Evolutionary conservation across 2,329 filamentous ascomycete genomes (phyloP).

Genomic region (Beauveria sp.): DNA sequence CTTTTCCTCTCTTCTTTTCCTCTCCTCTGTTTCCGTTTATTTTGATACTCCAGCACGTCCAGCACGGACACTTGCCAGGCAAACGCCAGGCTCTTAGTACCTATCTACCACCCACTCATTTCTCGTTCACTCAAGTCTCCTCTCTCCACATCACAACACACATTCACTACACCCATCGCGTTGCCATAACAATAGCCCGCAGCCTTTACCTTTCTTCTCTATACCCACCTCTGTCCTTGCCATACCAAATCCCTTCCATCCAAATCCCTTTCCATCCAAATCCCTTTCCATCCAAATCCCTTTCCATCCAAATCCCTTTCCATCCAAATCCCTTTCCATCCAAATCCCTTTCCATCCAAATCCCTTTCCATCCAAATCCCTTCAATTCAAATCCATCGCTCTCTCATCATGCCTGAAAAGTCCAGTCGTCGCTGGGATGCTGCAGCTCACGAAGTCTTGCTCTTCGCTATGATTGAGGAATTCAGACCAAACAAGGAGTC

Average conservation of each 20-base stretch:
- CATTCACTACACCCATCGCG: neutral
- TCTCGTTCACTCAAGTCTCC: neutral
- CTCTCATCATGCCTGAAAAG: conserved; percentile 16
- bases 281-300: neutral
- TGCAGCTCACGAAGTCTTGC: conserved; percentile 30
- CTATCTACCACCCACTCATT: neutral
- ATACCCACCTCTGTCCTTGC: too few relatives aligned
- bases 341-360: neutral
- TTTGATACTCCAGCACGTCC: neutral
- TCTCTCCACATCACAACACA: neutral
- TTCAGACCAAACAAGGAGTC: conserved; percentile 27
- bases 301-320: neutral
- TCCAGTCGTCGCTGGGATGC: conserved; percentile 26
- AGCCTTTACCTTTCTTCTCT: too few relatives aligned
- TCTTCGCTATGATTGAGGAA: conserved; percentile 29
- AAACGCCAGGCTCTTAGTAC: too few relatives aligned
- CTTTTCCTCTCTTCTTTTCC: conserved; percentile 1
- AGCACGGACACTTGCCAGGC: neutral
- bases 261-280: neutral
- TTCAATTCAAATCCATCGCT: conserved; percentile 4
- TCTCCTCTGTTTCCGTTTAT: conserved; percentile 2
- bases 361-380: conserved; percentile 1
- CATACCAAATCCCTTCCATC: neutral
- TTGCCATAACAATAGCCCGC: neutral
- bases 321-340: neutral